Base-by-base conservation (phyloP, 208 protist species). In the Leishmania aethiopica region DNA sequence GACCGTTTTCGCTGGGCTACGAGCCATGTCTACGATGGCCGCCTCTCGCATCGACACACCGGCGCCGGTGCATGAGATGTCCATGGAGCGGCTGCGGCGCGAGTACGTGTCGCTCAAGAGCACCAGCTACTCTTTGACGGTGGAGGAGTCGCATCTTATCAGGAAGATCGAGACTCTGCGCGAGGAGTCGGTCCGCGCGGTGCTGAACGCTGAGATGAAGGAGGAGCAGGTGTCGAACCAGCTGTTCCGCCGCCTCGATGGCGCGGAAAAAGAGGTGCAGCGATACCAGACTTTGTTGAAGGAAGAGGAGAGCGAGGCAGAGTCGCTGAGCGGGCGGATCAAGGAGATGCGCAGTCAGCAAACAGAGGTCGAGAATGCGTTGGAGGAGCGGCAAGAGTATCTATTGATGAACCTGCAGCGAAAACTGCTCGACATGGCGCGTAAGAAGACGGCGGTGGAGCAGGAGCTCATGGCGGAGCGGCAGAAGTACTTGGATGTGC, bases 201-300 rank as follows among this genome's bases (percentile, higher is more conserved):
- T 93, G 82, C 90, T 93, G 59, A 88, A 76, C 47, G 87, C 93
- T 25, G 92, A 97, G 83, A 85, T 95, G 70, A 90, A 95, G 78
- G 94, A 97, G 78, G 94, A 97, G 64, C 84, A 91, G 60, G 75
- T 91, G 60, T 87, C 94, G 2, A 97, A 96, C 69, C 91, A 93
- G 72, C 85, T 95, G n/a, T 85, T 97, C 57, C 90, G 93, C 19
- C 88, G 89, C 49, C 86, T 97, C 47, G 89, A 95, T 75, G 89
- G 76, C 40, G 91, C 87, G 8, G 87, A 94, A 80, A 80, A 77
- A 45, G 90, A 97, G 49, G 88, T 89, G 59, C 84, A 83, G 75
- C 84, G 86, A 13, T 91, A 91, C 60, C 83, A 88, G 69, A 15
- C 42, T 17, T 75, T 89, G 57, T 81, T 97, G 40, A 77, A 87